phyloP scores from a whole-genome alignment of 371 early-diverging fungal genomes.

The Saksenaea vasiformis region DNA sequence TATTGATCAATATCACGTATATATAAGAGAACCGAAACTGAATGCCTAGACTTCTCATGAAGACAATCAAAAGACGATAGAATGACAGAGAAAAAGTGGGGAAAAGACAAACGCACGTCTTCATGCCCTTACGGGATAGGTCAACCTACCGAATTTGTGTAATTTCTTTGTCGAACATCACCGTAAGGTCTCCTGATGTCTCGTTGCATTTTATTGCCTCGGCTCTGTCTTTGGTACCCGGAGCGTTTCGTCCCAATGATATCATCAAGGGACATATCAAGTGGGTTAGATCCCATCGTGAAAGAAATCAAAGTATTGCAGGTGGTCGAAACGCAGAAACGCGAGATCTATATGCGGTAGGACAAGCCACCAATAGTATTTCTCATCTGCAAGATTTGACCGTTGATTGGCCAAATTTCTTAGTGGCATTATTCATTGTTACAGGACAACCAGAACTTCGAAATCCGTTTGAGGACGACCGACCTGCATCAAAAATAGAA shows the following conservation, averaged over 20 bases:
- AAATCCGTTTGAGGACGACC: too few relatives aligned
- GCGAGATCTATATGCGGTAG: too few relatives aligned
- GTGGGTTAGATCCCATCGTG: conserved; percentile 23
- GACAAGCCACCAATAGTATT: too few relatives aligned
- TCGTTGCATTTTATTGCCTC: not conserved
- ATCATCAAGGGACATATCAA: conserved; percentile 58
- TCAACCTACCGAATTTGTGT: not conserved
- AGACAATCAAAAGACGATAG: not conserved
- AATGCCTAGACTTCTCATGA: not conserved
- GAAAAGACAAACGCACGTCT: not conserved
- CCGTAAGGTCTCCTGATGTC: not conserved
- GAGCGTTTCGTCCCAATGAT: conserved; percentile 31
- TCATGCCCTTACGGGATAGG: not conserved
- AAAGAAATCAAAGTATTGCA: not conserved
- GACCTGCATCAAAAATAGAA: too few relatives aligned
- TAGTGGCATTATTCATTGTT: too few relatives aligned
- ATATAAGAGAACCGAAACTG: not conserved
- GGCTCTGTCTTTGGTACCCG: not conserved
- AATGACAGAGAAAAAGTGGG: not conserved
- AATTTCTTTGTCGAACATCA: not conserved
- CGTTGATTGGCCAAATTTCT: too few relatives aligned
- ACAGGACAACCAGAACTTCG: too few relatives aligned
- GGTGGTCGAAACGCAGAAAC: not conserved
- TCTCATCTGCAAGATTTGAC: too few relatives aligned
- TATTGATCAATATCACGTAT: not conserved